These are phyloP conservation scores for Farysia itapuensis DNA, from an alignment of 1,284 basidiomycete genomes.

Conservation along the genomic window DNA sequence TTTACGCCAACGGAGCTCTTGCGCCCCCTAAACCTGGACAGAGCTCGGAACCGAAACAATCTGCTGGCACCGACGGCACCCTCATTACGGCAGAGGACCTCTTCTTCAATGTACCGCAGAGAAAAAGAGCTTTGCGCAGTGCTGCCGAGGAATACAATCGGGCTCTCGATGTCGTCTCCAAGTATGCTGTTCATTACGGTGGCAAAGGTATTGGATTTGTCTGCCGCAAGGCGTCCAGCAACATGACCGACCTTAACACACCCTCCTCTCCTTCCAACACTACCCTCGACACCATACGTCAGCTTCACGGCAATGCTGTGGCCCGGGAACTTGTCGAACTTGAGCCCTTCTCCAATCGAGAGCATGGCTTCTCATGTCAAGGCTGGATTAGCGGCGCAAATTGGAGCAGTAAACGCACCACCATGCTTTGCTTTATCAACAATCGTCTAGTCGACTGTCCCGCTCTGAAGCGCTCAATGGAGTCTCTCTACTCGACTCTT, in stretches of 20 bases:
- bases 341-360: slow-evolving; percentile 39
- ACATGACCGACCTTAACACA: slow-evolving; percentile 72
- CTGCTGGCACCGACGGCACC: slow-evolving; percentile 92
- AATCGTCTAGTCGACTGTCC: slow-evolving; percentile 90
- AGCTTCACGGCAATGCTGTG: slow-evolving; percentile 79
- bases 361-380: slow-evolving; percentile 60
- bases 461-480: slow-evolving; percentile 82
- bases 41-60: slow-evolving; percentile 70
- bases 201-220: slow-evolving; percentile 71
- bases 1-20: slow-evolving; percentile 43
- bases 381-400: slow-evolving; percentile 84
- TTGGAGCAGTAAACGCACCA: slow-evolving; percentile 81
- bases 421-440: slow-evolving; percentile 94
- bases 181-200: slow-evolving; percentile 70
- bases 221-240: slow-evolving; percentile 61
- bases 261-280: slow-evolving; percentile 68
- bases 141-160: slow-evolving; percentile 88
- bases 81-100: slow-evolving; percentile 90
- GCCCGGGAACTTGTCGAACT: slow-evolving; percentile 74
- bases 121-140: slow-evolving; percentile 80
- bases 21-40: slow-evolving; percentile 42
- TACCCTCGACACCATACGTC: slow-evolving; percentile 72
- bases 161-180: slow-evolving; percentile 88
- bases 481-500: slow-evolving; percentile 79
- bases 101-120: slow-evolving; percentile 90